A percentile compares a stretch with the other conserved stretches of the same genome.
These are phyloP conservation scores for Malassezia japonica DNA, from an alignment of 1,284 basidiomycete genomes.

Conservation along the genomic window DNA sequence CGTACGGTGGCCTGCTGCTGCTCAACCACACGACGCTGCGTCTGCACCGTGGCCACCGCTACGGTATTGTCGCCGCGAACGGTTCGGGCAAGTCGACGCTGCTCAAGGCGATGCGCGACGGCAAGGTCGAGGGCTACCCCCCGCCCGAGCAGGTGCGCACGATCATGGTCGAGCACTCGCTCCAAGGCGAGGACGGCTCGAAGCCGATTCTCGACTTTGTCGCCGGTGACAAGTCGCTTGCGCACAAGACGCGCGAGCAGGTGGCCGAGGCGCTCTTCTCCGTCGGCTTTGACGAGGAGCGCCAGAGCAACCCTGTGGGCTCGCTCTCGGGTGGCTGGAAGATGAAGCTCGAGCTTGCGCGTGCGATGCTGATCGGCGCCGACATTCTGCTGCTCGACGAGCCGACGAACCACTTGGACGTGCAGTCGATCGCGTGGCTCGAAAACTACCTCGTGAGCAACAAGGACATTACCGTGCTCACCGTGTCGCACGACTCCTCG, in stretches of 20 bases:
- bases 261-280: constrained; percentile 33
- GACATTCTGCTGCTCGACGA: constrained; percentile 83
- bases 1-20: constrained; percentile 87
- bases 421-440: constrained; percentile 81
- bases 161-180: constrained; percentile 90
- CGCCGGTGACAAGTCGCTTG: constrained; percentile 57
- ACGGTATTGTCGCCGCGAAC: constrained; percentile 91
- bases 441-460: constrained; percentile 62
- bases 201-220: constrained; percentile 78
- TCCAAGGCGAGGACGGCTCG: constrained; percentile 82
- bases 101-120: constrained; percentile 86
- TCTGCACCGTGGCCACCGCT: constrained; percentile 72
- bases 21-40: constrained; percentile 89
- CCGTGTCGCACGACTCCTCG: constrained; percentile 94
- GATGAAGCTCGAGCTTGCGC: constrained; percentile 80
- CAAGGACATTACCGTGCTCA: constrained; percentile 64
- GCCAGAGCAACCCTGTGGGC: constrained; percentile 75
- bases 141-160: constrained; percentile 72
- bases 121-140: constrained; percentile 92
- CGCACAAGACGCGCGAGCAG: constrained; percentile 35
- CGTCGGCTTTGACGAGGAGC: constrained; percentile 72
- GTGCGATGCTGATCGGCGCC: constrained; percentile 52
- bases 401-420: constrained; percentile 71
- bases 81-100: constrained; percentile 94
- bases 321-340: constrained; percentile 97